Conservation (phyloP, 371 early-diverging fungal species). For the Sporodiniella umbellata region DNA sequence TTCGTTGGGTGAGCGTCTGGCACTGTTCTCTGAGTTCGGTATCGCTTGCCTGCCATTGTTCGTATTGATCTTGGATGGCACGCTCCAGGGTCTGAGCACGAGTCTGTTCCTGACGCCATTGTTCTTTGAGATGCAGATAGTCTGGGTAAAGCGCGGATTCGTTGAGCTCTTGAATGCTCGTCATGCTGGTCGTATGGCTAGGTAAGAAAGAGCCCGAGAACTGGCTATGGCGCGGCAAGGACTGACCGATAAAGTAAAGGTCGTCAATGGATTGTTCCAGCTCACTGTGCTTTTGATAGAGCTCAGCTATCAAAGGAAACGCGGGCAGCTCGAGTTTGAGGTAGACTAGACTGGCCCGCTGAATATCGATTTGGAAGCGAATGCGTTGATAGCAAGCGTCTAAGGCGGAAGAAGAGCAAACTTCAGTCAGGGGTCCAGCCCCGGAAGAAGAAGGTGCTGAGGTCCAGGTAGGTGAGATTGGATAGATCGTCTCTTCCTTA, state of each 20-base stretch:
- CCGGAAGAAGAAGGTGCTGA: neutral
- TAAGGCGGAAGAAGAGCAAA: no score
- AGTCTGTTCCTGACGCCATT: no score
- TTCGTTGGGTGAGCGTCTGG: no score
- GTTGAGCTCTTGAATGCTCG: neutral
- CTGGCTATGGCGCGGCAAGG: neutral
- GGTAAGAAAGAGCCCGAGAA: neutral
- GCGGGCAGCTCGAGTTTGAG: conserved; percentile 6
- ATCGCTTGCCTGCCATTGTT: neutral
- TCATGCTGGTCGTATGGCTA: neutral
- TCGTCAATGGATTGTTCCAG: conserved; percentile 12
- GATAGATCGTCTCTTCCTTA: no score
- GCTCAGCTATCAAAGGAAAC: neutral
- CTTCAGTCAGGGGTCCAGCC: neutral
- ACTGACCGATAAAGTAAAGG: conserved; percentile 11
- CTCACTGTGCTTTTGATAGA: neutral
- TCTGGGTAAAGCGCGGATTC: neutral
- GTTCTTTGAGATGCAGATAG: neutral
- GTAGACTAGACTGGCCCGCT: conserved; percentile 5
- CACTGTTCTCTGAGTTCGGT: neutral
- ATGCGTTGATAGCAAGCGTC: conserved; percentile 7
- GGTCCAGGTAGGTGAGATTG: no score
- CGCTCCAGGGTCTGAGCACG: no score
- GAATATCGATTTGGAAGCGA: conserved; percentile 9
- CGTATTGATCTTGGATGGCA: no score